These are phyloP conservation scores for Coemansia interrupta DNA, from an alignment of 192 early-diverging fungal species.

Conservation along the genomic window DNA sequence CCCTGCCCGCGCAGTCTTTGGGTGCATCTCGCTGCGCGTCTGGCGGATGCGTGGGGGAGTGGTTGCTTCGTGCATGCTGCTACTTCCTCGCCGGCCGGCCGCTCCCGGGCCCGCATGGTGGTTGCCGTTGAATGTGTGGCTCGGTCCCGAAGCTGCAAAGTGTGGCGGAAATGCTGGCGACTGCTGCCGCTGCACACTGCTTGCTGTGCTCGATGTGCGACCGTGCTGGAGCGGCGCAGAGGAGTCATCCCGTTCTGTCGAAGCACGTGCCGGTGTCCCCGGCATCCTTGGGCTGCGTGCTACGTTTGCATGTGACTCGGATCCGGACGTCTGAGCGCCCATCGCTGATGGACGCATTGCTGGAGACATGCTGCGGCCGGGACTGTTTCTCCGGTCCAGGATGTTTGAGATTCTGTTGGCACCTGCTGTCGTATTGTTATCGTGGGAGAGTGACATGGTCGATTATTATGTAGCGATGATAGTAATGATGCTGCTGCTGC, in stretches of 20 bases:
- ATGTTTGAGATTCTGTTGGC: constrained; percentile 10
- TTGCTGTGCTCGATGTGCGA: constrained; percentile 5
- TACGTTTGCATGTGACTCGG: neutral
- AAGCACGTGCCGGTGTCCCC: neutral
- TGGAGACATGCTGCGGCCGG: constrained; percentile 1
- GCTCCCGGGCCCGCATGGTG: neutral
- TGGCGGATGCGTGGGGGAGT: constrained; percentile 36
- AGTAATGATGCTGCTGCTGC: too few species aligned
- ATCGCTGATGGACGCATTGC: neutral
- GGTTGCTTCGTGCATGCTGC: constrained; percentile 3
- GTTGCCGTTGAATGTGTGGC: constrained; percentile 11
- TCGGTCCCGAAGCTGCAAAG: neutral
- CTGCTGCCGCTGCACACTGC: constrained; percentile 3
- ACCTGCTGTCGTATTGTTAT: constrained; percentile 2
- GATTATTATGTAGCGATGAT: neutral
- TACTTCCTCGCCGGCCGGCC: constrained; percentile 8
- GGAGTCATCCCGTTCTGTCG: neutral
- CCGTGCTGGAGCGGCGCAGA: neutral
- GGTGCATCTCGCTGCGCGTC: constrained; percentile 29
- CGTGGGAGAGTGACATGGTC: constrained; percentile 9
- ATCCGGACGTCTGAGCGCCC: neutral
- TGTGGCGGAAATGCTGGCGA: constrained; percentile 6
- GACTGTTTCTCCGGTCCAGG: constrained; percentile 7
- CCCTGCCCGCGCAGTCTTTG: constrained; percentile 4
- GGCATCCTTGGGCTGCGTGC: neutral